Conservation (phyloP, 495 filamentous ascomycete species). For the Podospora comata region DNA sequence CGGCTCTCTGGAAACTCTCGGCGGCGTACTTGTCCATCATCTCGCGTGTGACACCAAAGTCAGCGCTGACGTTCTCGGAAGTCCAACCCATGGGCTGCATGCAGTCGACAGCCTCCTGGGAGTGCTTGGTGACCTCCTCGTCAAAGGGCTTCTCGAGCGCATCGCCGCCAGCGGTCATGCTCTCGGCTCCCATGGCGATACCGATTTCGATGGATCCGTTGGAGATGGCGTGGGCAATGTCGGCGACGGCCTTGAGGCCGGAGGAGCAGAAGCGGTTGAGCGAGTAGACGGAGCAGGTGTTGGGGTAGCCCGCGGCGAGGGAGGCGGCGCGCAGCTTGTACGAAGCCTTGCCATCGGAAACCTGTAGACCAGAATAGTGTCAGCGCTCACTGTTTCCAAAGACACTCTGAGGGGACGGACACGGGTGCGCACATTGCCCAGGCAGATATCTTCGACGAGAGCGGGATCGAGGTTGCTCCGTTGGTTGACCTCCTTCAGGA, state of each 20-base stretch:
- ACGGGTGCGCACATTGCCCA: conserved; percentile 72
- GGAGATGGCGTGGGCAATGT: conserved; percentile 86
- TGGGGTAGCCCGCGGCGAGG: conserved; percentile 90
- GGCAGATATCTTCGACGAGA: conserved; percentile 85
- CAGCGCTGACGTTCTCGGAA: conserved; percentile 88
- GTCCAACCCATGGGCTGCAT: conserved; percentile 97
- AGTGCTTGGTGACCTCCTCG: conserved; percentile 65
- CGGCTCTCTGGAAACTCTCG: conserved; percentile 81
- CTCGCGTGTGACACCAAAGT: conserved; percentile 81
- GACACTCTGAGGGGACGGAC: background rate
- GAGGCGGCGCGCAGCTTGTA: conserved; percentile 87
- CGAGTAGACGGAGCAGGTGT: conserved; percentile 73
- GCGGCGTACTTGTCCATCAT: conserved; percentile 80
- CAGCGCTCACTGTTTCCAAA: background rate
- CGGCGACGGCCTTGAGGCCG: conserved; percentile 89
- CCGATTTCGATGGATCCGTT: conserved; percentile 80
- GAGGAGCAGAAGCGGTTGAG: conserved; percentile 97
- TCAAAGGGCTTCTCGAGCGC: conserved; percentile 69
- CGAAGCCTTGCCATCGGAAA: conserved; percentile 78
- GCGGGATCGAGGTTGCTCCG: conserved; percentile 76
- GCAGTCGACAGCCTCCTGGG: conserved; percentile 78
- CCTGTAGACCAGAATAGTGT: conserved; percentile 45
- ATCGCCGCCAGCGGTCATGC: conserved; percentile 73
- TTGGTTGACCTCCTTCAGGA: conserved; percentile 70
- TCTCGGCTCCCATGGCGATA: conserved; percentile 82